Evolutionary conservation across 1,139 yeast species (phyloP), one percentile per base, ranked within the genome.

Genomic region (Pichia sp.): DNA sequence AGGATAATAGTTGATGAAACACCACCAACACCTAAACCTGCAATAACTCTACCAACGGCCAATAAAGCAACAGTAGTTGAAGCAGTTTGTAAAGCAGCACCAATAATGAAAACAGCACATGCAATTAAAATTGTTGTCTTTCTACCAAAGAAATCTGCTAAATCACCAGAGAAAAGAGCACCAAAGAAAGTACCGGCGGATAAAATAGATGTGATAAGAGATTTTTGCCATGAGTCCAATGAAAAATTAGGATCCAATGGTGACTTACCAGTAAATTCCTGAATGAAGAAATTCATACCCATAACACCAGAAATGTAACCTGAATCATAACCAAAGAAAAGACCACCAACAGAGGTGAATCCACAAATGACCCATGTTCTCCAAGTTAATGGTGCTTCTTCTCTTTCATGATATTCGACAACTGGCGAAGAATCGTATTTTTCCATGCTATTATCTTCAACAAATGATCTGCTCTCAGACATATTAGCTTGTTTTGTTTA

Each of bases 21-120:
- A 39, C 74, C 73, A 59, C 90, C 90, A 49, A 84, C 85, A 62
- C 85, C 86, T 48, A 81, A 64, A 57, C 85, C 85, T 32, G 84
- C 74, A 59, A 82, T 71, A 46, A 76, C 71, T 67, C 85, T 71
- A 52, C 87, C 87, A 51, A 77, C 76, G 62, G 68, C 76, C 63
- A 70, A 65, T 61, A 80, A 63, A 18, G 69, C 72, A 52, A 68
- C 58, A 29, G 58, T 60, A 34, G 78, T 68, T 12, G 85, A 67
- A 44, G 79, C 82, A 44, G 77, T 73, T 67, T 82, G 88, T 54
- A 82, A 69, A 53, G 75, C 67, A 52, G 81, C 73, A 58, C 89
- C 89, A 46, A 80, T 58, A 56, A 75, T 70, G 69, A 80, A 82
- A 42, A 81, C 72, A 49, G 73, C 38, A 53, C 78, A 72, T 49